Conservation (phyloP, 2,329 filamentous ascomycete genomes). For the Fusarium dimerum region DNA sequence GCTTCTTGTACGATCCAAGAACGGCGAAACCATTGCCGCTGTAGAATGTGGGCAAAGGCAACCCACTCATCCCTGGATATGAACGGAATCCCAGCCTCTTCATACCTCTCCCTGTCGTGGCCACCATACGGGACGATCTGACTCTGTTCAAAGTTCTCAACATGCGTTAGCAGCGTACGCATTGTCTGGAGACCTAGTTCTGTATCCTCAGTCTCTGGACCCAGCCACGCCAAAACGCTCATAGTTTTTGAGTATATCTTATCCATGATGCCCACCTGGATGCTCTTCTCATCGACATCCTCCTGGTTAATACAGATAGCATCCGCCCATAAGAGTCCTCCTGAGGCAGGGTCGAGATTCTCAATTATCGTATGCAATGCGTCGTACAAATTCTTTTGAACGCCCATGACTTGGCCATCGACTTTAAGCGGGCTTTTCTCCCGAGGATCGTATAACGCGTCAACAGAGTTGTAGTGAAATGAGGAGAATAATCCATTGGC, state of each 20-base stretch:
- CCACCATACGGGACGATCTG: conserved; percentile 23
- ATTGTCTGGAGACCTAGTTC: conserved; percentile 16
- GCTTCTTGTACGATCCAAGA: conserved; percentile 33
- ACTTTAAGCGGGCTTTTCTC: conserved; percentile 16
- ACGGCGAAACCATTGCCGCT: conserved; percentile 31
- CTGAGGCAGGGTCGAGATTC: conserved; percentile 4
- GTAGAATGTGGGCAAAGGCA: conserved; percentile 23
- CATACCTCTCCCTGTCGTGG: conserved; percentile 20
- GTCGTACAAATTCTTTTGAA: conserved; percentile 25
- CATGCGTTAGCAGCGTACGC: conserved; percentile 9
- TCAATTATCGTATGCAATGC: conserved; percentile 14
- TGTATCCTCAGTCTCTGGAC: conserved; percentile 18
- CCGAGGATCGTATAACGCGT: conserved; percentile 9
- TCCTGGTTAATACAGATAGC: conserved; percentile 33
- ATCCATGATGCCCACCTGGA: conserved; percentile 32
- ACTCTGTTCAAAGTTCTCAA: conserved; percentile 16
- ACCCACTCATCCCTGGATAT: conserved; percentile 18
- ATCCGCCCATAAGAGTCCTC: conserved; percentile 30
- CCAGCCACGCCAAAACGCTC: conserved; percentile 30
- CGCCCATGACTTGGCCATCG: conserved; percentile 14
- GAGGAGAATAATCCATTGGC: conserved; percentile 20
- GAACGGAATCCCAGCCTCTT: conserved; percentile 16
- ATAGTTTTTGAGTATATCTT: conserved; percentile 28
- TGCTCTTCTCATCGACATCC: conserved; percentile 27
- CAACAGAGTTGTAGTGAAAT: conserved; percentile 14